A percentile compares a stretch with the other conserved stretches of the same genome.
Evolutionary conservation across 2,329 filamentous ascomycete species (phyloP).

Genomic region (Cercospora sp.): DNA sequence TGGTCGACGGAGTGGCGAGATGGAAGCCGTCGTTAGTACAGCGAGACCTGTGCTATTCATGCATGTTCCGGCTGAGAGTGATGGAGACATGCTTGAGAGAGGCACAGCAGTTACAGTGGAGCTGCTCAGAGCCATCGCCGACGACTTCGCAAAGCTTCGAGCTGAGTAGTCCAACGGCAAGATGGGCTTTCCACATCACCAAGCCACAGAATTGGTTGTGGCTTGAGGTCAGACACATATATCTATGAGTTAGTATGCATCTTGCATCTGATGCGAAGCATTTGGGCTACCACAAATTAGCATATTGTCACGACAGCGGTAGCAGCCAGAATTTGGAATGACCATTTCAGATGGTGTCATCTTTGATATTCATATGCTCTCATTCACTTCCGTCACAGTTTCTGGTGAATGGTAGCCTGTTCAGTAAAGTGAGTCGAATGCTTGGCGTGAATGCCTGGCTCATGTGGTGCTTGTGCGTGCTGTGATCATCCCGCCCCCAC

Average conservation of each 20-base stretch:
- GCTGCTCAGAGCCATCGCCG: slow-evolving; percentile 41
- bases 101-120: slow-evolving; percentile 36
- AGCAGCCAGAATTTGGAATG: not conserved
- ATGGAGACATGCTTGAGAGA: slow-evolving; percentile 36
- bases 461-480: not conserved
- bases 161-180: too few relatives aligned
- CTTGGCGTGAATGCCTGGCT: slow-evolving; percentile 4
- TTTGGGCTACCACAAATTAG: not conserved
- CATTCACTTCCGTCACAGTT: not conserved
- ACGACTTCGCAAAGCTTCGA: slow-evolving; percentile 28
- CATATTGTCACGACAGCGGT: not conserved
- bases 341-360: not conserved
- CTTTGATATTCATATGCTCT: not conserved
- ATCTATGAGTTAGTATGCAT: not conserved
- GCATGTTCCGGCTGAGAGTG: slow-evolving; percentile 44
- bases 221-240: not conserved
- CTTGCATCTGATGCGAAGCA: not conserved
- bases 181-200: not conserved
- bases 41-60: slow-evolving; percentile 44
- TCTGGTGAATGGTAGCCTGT: not conserved
- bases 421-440: not conserved
- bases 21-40: slow-evolving; percentile 22
- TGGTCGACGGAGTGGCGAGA: slow-evolving; percentile 27
- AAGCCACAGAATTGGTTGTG: too few relatives aligned
- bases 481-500: slow-evolving; percentile 7